A percentile compares a stretch with the other conserved stretches of the same genome.
Conservation (phyloP, 2,329 filamentous ascomycete species). For the Emergomyces pasteurianus region DNA sequence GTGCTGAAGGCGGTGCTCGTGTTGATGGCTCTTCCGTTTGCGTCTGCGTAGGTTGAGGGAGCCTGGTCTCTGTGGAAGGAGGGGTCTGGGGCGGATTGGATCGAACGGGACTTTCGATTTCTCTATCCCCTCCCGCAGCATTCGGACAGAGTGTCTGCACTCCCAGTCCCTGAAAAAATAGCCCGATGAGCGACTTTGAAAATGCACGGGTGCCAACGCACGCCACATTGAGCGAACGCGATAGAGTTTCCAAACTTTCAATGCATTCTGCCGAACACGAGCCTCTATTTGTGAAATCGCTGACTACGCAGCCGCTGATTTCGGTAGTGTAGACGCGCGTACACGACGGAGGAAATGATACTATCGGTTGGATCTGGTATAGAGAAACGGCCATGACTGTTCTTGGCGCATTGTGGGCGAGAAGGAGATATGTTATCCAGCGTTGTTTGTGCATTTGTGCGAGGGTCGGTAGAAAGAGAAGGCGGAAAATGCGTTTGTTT, state of each 20-base stretch:
- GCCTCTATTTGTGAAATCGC: constrained; percentile 6
- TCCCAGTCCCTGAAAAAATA: constrained; percentile 11
- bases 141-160: constrained; percentile 12
- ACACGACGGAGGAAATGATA: constrained; percentile 1
- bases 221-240: constrained; percentile 5
- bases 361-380: neutral
- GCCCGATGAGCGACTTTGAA: constrained; percentile 13
- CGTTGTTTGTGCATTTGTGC: neutral
- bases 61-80: neutral
- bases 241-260: constrained; percentile 7
- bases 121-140: neutral
- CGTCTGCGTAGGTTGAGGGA: neutral
- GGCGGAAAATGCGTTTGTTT: neutral
- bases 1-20: neutral
- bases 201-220: constrained; percentile 11
- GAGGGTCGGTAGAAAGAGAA: neutral
- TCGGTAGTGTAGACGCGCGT: neutral
- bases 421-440: neutral
- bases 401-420: neutral
- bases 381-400: neutral
- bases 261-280: constrained; percentile 13
- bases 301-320: neutral
- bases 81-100: neutral
- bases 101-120: neutral
- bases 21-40: neutral